Conservation (phyloP, 768 basidiomycete species). For the Auricularia sp. region DNA sequence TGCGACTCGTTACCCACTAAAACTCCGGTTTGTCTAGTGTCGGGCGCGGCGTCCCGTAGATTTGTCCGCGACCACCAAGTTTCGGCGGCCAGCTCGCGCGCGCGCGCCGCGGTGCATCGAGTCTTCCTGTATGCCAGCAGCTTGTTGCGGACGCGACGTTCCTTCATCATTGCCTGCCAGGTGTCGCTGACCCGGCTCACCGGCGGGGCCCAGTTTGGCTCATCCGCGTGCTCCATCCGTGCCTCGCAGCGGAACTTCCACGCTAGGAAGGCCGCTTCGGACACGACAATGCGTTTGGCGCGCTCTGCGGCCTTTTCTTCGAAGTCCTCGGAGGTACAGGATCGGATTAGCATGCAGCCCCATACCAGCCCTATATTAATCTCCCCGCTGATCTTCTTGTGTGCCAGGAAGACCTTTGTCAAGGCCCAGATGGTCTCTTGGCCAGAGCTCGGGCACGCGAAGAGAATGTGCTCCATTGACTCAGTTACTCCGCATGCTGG, state of each 20-base stretch:
- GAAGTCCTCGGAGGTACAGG: too few species aligned
- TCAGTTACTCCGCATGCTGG: background rate
- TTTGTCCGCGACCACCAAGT: too few species aligned
- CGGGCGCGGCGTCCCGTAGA: too few species aligned
- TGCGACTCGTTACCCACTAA: background rate
- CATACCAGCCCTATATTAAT: too few species aligned
- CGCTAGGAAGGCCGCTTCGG: background rate
- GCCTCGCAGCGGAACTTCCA: background rate
- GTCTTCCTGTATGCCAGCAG: background rate
- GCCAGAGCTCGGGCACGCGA: background rate
- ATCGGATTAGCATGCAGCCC: too few species aligned
- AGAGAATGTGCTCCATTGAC: background rate
- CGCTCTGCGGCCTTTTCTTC: background rate
- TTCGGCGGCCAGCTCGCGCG: too few species aligned
- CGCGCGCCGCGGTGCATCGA: too few species aligned
- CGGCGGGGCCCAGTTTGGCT: background rate
- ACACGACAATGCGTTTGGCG: background rate
- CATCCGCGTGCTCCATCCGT: background rate
- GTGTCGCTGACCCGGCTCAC: background rate
- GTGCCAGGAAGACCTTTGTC: too few species aligned
- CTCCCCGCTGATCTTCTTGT: too few species aligned
- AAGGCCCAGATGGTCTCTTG: too few species aligned
- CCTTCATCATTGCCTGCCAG: background rate
- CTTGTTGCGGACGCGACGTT: background rate
- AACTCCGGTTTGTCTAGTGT: background rate